Evolutionary conservation across 345 rosid species (phyloP).

Genomic region (Dipteronia sinensis): DNA sequence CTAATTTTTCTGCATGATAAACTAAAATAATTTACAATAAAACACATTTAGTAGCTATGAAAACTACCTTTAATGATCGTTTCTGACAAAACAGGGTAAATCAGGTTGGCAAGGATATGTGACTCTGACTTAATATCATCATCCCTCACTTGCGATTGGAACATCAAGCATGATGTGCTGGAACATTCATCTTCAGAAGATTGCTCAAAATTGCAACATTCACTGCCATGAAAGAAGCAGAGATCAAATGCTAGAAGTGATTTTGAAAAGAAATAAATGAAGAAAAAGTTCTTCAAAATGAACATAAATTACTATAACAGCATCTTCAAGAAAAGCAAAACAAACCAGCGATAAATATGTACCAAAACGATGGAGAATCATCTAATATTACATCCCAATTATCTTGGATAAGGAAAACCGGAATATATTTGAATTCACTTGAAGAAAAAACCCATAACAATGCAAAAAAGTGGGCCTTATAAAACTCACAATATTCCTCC

Average conservation of each 20-base stretch:
- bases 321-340: not conserved
- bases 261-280: not conserved
- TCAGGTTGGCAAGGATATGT: conserved; percentile 56
- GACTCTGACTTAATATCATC: conserved; percentile 17
- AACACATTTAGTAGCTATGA: not conserved
- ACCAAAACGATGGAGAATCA: not conserved
- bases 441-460: not conserved
- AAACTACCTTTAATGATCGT: conserved; percentile 83
- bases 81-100: conserved; percentile 77
- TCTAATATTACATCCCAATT: not conserved
- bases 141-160: conserved; percentile 44
- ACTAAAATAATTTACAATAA: not conserved
- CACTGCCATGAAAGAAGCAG: conserved; percentile 54
- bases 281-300: not conserved
- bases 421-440: not conserved
- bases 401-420: not conserved
- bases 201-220: conserved; percentile 64
- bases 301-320: conserved; percentile 13
- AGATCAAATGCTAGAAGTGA: conserved; percentile 8
- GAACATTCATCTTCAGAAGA: conserved; percentile 37
- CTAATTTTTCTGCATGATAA: not conserved
- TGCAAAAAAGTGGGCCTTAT: not conserved
- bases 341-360: not conserved
- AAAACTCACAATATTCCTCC: too few relatives aligned
- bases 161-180: conserved; percentile 70